phyloP scores from a whole-genome alignment of 2,329 filamentous ascomycete genomes.

The Daldinia sp. region DNA sequence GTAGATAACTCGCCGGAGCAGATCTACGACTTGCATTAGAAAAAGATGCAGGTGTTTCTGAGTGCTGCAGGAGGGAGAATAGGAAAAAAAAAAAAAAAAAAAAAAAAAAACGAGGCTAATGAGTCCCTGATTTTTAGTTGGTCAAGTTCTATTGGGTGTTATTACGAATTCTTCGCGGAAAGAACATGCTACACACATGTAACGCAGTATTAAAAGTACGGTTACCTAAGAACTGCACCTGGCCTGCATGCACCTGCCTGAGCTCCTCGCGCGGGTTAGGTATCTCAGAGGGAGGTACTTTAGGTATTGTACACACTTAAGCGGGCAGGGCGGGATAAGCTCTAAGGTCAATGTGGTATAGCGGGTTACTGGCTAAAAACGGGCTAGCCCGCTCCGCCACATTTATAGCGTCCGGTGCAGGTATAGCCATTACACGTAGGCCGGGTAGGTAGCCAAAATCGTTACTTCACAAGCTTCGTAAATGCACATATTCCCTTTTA shows the following conservation, averaged over 20 bases:
- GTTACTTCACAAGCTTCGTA: not conserved
- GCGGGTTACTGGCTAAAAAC: constrained; percentile 1
- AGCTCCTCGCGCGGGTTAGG: not conserved
- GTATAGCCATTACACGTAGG: not conserved
- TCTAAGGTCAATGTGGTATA: no score
- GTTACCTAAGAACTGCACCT: not conserved
- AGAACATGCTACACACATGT: constrained; percentile 2
- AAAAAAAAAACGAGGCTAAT: constrained; percentile 12
- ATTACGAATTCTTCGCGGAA: constrained; percentile 33
- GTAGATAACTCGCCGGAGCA: not conserved
- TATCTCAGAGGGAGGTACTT: not conserved
- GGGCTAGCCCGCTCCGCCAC: constrained; percentile 26
- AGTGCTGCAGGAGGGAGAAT: constrained; percentile 18
- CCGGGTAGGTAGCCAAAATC: not conserved
- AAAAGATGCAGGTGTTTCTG: constrained; percentile 3
- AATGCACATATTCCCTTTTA: not conserved
- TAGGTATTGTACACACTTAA: not conserved
- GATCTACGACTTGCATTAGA: constrained; percentile 36
- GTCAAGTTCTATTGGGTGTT: constrained; percentile 33
- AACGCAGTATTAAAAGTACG: not conserved
- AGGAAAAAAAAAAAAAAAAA: not conserved
- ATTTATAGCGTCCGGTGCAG: not conserved
- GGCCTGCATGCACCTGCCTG: not conserved
- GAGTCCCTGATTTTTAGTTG: constrained; percentile 13
- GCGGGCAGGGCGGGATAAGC: not conserved